phyloP scores from a whole-genome alignment of 805 yeast genomes.

The Yarrowia sp. region DNA sequence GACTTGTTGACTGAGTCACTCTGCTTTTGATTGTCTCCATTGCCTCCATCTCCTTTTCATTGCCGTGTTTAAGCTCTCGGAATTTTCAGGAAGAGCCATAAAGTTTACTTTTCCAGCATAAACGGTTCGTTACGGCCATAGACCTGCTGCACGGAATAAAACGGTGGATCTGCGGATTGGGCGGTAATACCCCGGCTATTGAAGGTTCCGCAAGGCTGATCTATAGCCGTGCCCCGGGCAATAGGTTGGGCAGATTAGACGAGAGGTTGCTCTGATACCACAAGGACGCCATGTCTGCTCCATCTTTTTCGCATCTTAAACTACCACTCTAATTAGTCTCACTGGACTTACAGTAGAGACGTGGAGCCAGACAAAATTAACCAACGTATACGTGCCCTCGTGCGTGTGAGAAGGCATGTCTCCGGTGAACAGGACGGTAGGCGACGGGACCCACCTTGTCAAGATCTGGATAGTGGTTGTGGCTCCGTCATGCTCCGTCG shows the following conservation, averaged over 20 bases:
- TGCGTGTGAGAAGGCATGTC: not conserved
- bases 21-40: slow-evolving; percentile 17
- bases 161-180: slow-evolving; percentile 12
- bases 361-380: not conserved
- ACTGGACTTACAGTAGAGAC: not conserved
- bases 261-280: no score
- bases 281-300: not conserved
- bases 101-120: not conserved
- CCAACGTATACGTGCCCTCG: not conserved
- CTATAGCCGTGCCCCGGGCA: slow-evolving; percentile 4
- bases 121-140: slow-evolving; percentile 27
- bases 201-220: slow-evolving; percentile 12
- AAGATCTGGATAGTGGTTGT: not conserved
- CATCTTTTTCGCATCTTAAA: not conserved
- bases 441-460: slow-evolving; percentile 11
- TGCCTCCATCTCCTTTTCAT: no score
- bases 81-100: slow-evolving; percentile 13
- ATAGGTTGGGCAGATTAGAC: no score
- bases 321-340: slow-evolving; percentile 19
- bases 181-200: slow-evolving; percentile 16
- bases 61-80: slow-evolving; percentile 18
- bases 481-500: not conserved
- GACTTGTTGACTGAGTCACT: no score
- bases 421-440: slow-evolving; percentile 8
- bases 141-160: slow-evolving; percentile 20